phyloP scores from a whole-genome alignment of 73 alveolate genomes.

The Tetrahymena elliotti region DNA sequence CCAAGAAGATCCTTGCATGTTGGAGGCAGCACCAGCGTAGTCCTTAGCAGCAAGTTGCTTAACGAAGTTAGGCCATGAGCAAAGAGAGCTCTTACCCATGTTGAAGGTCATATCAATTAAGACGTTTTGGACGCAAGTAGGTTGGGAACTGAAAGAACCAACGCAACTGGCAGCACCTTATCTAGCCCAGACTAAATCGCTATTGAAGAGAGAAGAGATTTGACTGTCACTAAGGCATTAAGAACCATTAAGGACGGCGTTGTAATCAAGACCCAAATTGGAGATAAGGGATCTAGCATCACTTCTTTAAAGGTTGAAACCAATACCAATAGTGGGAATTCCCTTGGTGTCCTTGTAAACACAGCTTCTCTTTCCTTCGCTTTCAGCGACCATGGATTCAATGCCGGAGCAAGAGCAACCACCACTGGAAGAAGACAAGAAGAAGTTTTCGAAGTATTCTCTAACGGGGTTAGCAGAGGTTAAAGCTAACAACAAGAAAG shows the following conservation, averaged over 20 bases:
- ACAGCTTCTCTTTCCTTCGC: conserved; percentile 10
- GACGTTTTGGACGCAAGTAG: conserved; percentile 30
- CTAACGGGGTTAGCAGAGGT: neutral
- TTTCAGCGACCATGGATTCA: neutral
- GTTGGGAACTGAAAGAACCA: conserved; percentile 12
- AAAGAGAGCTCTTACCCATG: conserved; percentile 32
- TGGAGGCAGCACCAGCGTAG: conserved; percentile 35
- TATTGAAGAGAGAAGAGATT: conserved; percentile 15
- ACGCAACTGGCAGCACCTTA: conserved; percentile 31
- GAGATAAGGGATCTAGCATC: conserved; percentile 16
- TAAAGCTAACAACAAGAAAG: neutral
- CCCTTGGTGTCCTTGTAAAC: conserved; percentile 23
- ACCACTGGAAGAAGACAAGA: neutral
- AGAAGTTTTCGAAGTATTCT: neutral
- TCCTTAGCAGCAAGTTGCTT: conserved; percentile 9
- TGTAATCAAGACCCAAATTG: conserved; percentile 14
- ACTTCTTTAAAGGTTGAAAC: conserved; percentile 30
- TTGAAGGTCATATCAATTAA: conserved; percentile 44
- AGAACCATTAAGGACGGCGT: neutral
- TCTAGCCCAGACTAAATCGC: conserved; percentile 22
- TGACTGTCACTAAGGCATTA: conserved; percentile 14
- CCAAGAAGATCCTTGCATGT: conserved; percentile 24
- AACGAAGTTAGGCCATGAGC: conserved; percentile 47
- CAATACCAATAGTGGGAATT: conserved; percentile 44
- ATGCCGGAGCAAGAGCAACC: neutral